Conservation (phyloP, 208 protist genomes). For the Blechomonas ayalai region DNA sequence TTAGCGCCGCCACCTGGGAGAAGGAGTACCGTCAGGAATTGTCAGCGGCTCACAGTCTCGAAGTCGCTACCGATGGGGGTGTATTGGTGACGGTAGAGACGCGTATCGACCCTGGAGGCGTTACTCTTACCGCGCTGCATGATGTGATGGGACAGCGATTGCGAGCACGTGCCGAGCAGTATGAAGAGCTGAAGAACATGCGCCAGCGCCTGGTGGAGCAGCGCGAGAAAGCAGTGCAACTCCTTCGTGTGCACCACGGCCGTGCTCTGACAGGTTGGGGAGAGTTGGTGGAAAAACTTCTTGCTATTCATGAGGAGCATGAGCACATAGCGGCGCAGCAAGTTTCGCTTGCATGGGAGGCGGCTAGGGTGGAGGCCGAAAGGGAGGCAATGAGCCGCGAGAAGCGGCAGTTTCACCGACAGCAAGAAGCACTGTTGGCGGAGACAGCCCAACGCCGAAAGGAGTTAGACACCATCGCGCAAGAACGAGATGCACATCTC, state of each 20-base stretch:
- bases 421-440: conserved; percentile 3
- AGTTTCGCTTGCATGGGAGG: no score
- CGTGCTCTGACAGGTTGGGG: no score
- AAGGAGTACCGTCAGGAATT: conserved; percentile 49
- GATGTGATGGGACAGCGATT: conserved; percentile 23
- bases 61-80: conserved; percentile 8
- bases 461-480: no score
- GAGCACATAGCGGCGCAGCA: no score
- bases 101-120: conserved; percentile 23
- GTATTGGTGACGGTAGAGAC: conserved; percentile 12
- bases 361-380: no score
- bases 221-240: no score
- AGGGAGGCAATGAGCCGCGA: no score
- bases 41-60: conserved; percentile 18
- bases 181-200: conserved; percentile 14
- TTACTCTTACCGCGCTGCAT: conserved; percentile 19
- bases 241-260: no score
- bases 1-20: conserved; percentile 37
- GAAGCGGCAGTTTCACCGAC: no score
- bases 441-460: conserved; percentile 4
- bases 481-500: no score
- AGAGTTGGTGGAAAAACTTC: no score
- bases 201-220: conserved; percentile 3
- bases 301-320: no score
- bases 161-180: conserved; percentile 7